These are phyloP conservation scores for Gamarada debralockiae DNA, from an alignment of 495 filamentous ascomycete genomes.

Conservation along the genomic window DNA sequence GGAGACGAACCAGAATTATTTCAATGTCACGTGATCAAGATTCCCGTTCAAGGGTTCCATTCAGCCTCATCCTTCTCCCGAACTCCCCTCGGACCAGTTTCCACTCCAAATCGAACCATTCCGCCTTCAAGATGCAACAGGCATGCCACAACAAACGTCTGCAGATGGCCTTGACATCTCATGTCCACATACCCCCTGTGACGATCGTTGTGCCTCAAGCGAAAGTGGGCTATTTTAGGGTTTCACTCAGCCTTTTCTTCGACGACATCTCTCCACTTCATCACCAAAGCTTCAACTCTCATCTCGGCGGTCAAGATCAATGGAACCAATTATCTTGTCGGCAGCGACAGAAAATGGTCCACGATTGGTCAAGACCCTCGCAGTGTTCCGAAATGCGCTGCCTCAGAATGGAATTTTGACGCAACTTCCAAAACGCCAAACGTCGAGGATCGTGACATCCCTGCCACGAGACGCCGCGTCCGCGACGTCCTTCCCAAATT, in stretches of 20 bases:
- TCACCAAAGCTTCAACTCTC: neutral
- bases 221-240: neutral
- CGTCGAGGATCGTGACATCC: conserved; percentile 21
- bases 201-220: neutral
- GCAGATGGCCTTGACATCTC: conserved; percentile 5
- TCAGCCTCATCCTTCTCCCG: no score
- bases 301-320: neutral
- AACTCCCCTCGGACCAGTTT: no score
- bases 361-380: neutral
- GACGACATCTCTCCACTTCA: conserved; percentile 1
- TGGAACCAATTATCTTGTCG: neutral
- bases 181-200: conserved; percentile 3
- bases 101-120: conserved; percentile 13
- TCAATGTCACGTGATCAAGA: neutral
- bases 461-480: neutral
- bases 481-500: neutral
- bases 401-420: conserved; percentile 20
- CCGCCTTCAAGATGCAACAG: conserved; percentile 4
- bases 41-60: no score
- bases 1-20: no score
- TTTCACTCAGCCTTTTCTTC: neutral
- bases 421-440: conserved; percentile 23
- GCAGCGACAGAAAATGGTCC: neutral
- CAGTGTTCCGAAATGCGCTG: conserved; percentile 7
- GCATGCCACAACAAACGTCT: conserved; percentile 13